A percentile compares a stretch with the other conserved stretches of the same genome.
Conservation (phyloP, 2,329 filamentous ascomycete genomes). For the Myriosclerotinia duriaeana region DNA sequence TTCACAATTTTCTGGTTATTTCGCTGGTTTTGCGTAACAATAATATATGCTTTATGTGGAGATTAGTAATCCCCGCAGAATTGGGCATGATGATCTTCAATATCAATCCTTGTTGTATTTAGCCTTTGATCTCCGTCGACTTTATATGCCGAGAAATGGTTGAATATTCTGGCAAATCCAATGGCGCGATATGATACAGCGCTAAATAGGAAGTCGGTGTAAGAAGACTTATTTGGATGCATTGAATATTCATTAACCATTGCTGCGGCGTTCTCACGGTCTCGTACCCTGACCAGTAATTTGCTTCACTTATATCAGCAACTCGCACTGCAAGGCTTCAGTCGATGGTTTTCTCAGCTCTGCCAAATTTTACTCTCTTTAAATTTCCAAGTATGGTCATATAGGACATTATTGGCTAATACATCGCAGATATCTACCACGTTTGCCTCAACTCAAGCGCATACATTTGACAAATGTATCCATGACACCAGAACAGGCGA, state of each 20-base stretch:
- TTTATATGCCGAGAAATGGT: neutral
- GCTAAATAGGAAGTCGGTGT: neutral
- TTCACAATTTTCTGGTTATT: conserved; percentile 26
- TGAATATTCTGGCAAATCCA: neutral
- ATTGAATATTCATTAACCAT: neutral
- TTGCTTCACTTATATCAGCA: conserved; percentile 19
- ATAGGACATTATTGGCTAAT: conserved; percentile 17
- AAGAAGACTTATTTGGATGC: neutral
- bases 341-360: conserved; percentile 15
- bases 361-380: neutral
- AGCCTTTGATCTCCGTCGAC: neutral
- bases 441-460: conserved; percentile 73
- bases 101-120: conserved; percentile 15
- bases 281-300: conserved; percentile 21
- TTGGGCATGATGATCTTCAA: neutral
- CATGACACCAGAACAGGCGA: conserved; percentile 82
- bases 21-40: neutral
- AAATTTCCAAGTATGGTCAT: neutral
- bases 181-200: neutral
- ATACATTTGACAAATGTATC: conserved; percentile 84
- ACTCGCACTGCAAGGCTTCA: neutral
- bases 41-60: neutral
- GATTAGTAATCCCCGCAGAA: conserved; percentile 15
- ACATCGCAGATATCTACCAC: conserved; percentile 65
- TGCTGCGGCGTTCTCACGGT: neutral